A percentile compares a stretch with the other conserved stretches of the same genome.
Evolutionary conservation across 1,284 basidiomycete genomes (phyloP).

Genomic region (Cystobasidiaceae sp.): DNA sequence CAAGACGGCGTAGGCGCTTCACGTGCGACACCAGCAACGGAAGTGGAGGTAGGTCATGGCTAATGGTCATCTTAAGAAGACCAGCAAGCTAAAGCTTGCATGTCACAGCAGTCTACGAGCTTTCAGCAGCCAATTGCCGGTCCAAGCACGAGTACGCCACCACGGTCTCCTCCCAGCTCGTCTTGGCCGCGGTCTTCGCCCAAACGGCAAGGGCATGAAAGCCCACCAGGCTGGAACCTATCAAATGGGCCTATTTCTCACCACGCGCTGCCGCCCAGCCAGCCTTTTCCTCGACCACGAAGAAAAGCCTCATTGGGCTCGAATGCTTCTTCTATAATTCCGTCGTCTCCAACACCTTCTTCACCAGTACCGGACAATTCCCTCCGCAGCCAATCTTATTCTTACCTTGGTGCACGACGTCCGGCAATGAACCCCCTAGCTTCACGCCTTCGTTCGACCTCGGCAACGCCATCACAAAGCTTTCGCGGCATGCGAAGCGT

Average conservation of each 20-base stretch:
- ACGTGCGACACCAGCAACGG: too few species aligned
- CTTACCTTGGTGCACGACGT: constrained; percentile 24
- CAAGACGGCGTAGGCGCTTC: too few species aligned
- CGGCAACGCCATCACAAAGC: constrained; percentile 34
- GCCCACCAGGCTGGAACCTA: too few species aligned
- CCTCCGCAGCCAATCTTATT: neutral
- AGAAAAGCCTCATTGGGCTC: constrained; percentile 32
- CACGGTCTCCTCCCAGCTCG: neutral
- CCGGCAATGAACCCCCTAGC: constrained; percentile 39
- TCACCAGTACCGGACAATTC: neutral
- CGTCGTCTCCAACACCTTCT: constrained; percentile 31
- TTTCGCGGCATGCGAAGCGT: constrained; percentile 21
- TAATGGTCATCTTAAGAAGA: too few species aligned
- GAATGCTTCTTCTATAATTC: constrained; percentile 21
- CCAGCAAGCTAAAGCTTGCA: too few species aligned
- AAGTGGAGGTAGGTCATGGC: too few species aligned
- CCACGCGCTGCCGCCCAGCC: neutral
- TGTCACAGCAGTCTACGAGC: too few species aligned
- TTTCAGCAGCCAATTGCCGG: too few species aligned
- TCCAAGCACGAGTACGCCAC: neutral
- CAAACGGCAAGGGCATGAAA: constrained; percentile 14
- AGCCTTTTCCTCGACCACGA: constrained; percentile 10
- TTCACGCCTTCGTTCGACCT: constrained; percentile 36
- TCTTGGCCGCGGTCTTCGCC: neutral
- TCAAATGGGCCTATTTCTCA: too few species aligned